A percentile compares a stretch with the other conserved stretches of the same genome.
phyloP scores from a whole-genome alignment of 1,284 basidiomycete species.

The Sporisorium scitamineum region DNA sequence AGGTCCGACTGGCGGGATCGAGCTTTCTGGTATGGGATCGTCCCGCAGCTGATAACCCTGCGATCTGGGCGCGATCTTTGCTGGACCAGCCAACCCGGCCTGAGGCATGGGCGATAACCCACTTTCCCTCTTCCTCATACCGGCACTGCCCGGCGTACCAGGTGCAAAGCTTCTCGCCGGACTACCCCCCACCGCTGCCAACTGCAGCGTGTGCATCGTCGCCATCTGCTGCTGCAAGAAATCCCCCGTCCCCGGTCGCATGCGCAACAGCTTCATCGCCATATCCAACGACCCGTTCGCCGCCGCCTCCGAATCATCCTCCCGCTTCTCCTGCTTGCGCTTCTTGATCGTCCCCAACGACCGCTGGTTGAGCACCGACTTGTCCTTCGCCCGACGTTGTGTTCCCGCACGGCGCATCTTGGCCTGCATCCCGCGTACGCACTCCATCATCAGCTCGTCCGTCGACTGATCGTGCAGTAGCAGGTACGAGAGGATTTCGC shows the following conservation, averaged over 20 bases:
- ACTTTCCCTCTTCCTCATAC: slow-evolving; percentile 19
- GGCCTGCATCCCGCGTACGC: slow-evolving; percentile 86
- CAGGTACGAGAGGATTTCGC: slow-evolving; percentile 72
- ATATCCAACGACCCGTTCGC: slow-evolving; percentile 52
- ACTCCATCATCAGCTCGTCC: slow-evolving; percentile 77
- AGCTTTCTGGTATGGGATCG: slow-evolving; percentile 12
- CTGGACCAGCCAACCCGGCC: neutral
- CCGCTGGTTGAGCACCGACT: slow-evolving; percentile 75
- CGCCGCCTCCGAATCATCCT: slow-evolving; percentile 68
- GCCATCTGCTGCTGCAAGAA: slow-evolving; percentile 62
- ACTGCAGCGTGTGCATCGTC: slow-evolving; percentile 54
- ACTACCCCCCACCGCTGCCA: slow-evolving; percentile 44
- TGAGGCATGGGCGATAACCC: slow-evolving; percentile 30
- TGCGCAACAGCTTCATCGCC: slow-evolving; percentile 63
- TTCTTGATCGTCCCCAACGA: slow-evolving; percentile 97
- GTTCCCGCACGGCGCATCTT: slow-evolving; percentile 48
- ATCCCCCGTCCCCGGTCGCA: slow-evolving; percentile 62
- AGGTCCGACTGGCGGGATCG: neutral
- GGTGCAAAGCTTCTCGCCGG: slow-evolving; percentile 28
- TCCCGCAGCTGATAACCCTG: slow-evolving; percentile 35
- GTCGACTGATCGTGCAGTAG: slow-evolving; percentile 65
- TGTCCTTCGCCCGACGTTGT: slow-evolving; percentile 77
- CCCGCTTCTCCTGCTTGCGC: slow-evolving; percentile 89
- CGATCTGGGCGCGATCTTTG: neutral
- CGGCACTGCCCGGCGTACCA: slow-evolving; percentile 9